Conservation (phyloP, 441 rosid genomes). For the Biscutella laevigata region DNA sequence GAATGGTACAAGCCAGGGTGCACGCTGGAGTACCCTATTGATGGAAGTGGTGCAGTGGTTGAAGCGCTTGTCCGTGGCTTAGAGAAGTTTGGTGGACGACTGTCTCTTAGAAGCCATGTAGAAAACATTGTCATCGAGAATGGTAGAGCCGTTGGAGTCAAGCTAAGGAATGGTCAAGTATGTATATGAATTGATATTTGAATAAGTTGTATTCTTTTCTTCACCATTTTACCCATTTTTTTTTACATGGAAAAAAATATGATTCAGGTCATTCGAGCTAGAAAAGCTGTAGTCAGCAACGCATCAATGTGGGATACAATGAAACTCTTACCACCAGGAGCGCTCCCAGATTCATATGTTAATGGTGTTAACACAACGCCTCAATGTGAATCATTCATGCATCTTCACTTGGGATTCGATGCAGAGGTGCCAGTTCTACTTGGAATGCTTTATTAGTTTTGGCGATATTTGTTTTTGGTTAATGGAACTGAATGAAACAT, state of each 20-base stretch:
- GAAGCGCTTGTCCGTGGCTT: conserved; percentile 79
- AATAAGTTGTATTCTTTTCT: too few relatives aligned
- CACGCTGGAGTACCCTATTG: conserved; percentile 70
- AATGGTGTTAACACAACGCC: conserved; percentile 45
- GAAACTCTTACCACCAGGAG: conserved; percentile 56
- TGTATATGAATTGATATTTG: too few relatives aligned
- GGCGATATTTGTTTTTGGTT: not conserved
- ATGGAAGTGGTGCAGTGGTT: conserved; percentile 76
- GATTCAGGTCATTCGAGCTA: conserved; percentile 68
- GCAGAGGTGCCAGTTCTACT: too few relatives aligned
- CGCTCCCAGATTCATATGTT: conserved; percentile 49
- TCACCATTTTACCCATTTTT: not conserved
- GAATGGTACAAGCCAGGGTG: conserved; percentile 97
- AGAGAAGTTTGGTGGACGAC: conserved; percentile 70
- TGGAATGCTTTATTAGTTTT: not conserved
- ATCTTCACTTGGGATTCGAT: conserved; percentile 88
- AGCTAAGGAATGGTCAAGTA: conserved; percentile 81
- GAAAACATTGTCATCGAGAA: conserved; percentile 67
- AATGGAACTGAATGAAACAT: conserved; percentile 13
- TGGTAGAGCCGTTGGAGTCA: conserved; percentile 68
- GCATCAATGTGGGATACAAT: conserved; percentile 94
- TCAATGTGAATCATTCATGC: conserved; percentile 94
- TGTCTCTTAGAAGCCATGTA: conserved; percentile 69
- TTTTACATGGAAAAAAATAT: not conserved
- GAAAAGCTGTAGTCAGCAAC: conserved; percentile 82